Conservation (phyloP, 441 rosid species). For the Populus hybrid region DNA sequence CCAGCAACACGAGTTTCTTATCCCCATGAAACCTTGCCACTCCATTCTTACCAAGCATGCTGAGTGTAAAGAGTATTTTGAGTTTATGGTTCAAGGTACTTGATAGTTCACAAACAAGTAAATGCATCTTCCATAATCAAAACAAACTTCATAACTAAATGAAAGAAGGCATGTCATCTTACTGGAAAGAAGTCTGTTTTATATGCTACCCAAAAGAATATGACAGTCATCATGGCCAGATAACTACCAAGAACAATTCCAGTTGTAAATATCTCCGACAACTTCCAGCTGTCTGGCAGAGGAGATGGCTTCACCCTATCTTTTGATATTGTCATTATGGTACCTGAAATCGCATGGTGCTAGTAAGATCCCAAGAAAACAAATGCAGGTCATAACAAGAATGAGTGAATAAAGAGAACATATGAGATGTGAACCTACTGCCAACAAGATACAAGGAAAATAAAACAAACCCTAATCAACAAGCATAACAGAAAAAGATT, state of each 20-base stretch:
- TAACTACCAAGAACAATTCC: constrained; percentile 91
- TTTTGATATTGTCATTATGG: constrained; percentile 98
- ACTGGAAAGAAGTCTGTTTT: constrained; percentile 94
- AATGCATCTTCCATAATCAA: not conserved
- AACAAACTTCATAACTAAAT: constrained; percentile 3
- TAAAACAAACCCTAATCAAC: not conserved
- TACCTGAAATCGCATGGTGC: constrained; percentile 49
- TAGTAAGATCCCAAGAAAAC: constrained; percentile 21
- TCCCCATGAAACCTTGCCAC: not conserved
- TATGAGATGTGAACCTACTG: not conserved
- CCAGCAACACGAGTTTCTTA: not conserved
- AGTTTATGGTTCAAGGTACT: not conserved
- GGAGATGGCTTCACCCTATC: constrained; percentile 99
- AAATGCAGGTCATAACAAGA: not conserved
- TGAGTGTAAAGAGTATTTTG: no score
- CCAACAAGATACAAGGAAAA: not conserved
- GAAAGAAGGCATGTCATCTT: constrained; percentile 21
- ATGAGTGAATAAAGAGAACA: not conserved
- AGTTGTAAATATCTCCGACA: constrained; percentile 85
- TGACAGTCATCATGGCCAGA: constrained; percentile 97
- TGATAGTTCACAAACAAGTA: not conserved
- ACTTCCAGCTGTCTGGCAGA: constrained; percentile 98
- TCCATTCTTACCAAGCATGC: not conserved
- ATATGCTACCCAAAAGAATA: constrained; percentile 94
- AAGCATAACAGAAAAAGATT: not conserved